phyloP scores from a whole-genome alignment of 1,284 basidiomycete genomes.

The Naganishia sp. region DNA sequence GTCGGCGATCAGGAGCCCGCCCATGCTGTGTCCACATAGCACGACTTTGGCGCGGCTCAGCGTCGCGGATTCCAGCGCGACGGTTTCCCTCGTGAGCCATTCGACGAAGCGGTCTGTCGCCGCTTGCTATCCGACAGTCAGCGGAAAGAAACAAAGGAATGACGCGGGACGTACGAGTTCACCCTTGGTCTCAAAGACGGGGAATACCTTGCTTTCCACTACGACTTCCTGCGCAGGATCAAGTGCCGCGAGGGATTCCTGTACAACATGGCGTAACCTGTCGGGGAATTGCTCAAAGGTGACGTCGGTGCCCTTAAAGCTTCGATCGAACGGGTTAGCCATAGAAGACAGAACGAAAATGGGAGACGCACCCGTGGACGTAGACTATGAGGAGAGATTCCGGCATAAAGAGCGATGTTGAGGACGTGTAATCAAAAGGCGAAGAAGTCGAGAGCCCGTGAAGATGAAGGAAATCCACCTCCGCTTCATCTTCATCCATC shows the following conservation, averaged over 20 bases:
- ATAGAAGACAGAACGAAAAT: background rate
- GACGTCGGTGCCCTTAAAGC: conserved; percentile 55
- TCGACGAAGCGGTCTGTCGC: conserved; percentile 81
- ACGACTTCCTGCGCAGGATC: conserved; percentile 44
- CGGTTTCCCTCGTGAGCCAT: conserved; percentile 79
- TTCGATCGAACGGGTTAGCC: conserved; percentile 30
- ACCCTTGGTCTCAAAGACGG: conserved; percentile 89
- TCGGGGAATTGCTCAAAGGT: conserved; percentile 55
- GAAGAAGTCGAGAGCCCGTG: background rate
- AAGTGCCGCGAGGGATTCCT: conserved; percentile 47
- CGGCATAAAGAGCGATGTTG: conserved; percentile 30
- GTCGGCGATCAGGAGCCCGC: conserved; percentile 82
- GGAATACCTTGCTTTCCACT: conserved; percentile 78
- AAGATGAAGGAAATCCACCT: background rate
- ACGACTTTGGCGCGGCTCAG: conserved; percentile 78
- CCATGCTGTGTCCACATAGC: conserved; percentile 93
- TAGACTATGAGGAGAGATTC: conserved; percentile 53
- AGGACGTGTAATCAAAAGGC: background rate
- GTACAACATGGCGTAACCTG: conserved; percentile 68
- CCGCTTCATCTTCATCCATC: background rate
- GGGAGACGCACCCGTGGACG: conserved; percentile 51
- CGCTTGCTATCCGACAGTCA: conserved; percentile 60
- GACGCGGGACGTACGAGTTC: conserved; percentile 65
- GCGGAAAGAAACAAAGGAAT: background rate
- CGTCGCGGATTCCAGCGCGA: conserved; percentile 73